Base-by-base conservation (phyloP, 139 green algal genomes). In the Pleodorina starrii region DNA sequence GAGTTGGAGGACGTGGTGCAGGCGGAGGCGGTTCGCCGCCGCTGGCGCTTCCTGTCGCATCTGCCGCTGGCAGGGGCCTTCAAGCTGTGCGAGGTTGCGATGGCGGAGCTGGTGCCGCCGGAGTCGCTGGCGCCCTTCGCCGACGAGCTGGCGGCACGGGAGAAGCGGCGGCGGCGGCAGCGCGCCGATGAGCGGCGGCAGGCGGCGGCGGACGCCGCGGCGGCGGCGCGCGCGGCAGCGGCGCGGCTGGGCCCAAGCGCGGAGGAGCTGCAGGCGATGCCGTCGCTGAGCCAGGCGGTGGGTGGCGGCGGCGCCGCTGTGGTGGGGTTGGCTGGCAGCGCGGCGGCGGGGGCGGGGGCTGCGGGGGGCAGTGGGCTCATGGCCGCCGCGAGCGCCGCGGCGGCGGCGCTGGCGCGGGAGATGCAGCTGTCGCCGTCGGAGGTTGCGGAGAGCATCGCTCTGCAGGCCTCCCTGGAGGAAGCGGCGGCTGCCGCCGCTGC, bases 1-100 rank as follows among this genome's bases (percentile, higher is more conserved):
- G 95, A 98, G 87, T 14, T 98, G 84, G 96, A 98, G 85, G 84
- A 93, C 14, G 84, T 95, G 36, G 84, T 90, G 32, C 92, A 95
- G 86, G 87, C 77, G 32, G 86, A 81, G 36, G 76, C 68, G 23
- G 59, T 25, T 2, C 84, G 84, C 25, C 91, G 92, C 50, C 91
- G 91, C 83, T 93, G 93, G 86, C 93, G 94, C 78, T 91, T 92
- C 69, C 87, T 97, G 43, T 77, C 83, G 1, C 96, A 98, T 87
- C 91, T 98, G 17, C 96, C 96, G 16, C 90, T 97, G 23, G 85
- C 85, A 50, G 91, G 90, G 38, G 74, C 90, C 19, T 94, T 95
- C 86, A 44, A 78, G 16, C 63, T 97, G 7, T 93, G 79, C 12
- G 95, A 97, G 87, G 69, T 96, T 1, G 91, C 95, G 46, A 44